Conservation (phyloP, 768 basidiomycete species). For the Ephemerocybe angulata region DNA sequence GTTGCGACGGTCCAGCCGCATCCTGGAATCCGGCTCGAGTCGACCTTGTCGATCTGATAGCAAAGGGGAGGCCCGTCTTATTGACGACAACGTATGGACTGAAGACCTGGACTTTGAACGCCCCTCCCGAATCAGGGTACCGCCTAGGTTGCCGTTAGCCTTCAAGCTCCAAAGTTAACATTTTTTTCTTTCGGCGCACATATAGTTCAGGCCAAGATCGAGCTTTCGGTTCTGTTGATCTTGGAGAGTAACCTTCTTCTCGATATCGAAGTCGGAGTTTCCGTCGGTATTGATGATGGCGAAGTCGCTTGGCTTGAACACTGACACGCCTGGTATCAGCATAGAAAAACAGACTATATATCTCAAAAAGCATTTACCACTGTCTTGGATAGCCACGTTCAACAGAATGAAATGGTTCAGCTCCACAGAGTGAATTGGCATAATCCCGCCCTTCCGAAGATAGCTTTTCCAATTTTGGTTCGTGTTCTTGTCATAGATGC, state of each 20-base stretch:
- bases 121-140: conserved; percentile 87
- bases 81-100: conserved; percentile 88
- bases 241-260: conserved; percentile 64
- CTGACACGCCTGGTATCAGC: conserved; percentile 38
- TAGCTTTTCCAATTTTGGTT: conserved; percentile 95
- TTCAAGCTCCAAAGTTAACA: background rate
- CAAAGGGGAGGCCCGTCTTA: conserved; percentile 86
- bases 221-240: conserved; percentile 76
- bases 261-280: conserved; percentile 83
- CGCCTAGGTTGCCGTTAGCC: conserved; percentile 40
- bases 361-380: conserved; percentile 45
- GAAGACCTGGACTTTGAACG: conserved; percentile 94
- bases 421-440: conserved; percentile 96
- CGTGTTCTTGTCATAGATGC: conserved; percentile 95
- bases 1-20: conserved; percentile 75
- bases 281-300: conserved; percentile 95
- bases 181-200: conserved; percentile 61
- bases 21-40: conserved; percentile 65
- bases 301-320: conserved; percentile 91
- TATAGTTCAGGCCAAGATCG: conserved; percentile 81
- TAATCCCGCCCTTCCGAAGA: conserved; percentile 86
- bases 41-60: conserved; percentile 59
- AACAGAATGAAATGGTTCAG: conserved; percentile 84
- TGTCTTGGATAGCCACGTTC: conserved; percentile 88
- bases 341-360: background rate